Conservation (phyloP, 208 protist species). For the Leishmania tropica region DNA sequence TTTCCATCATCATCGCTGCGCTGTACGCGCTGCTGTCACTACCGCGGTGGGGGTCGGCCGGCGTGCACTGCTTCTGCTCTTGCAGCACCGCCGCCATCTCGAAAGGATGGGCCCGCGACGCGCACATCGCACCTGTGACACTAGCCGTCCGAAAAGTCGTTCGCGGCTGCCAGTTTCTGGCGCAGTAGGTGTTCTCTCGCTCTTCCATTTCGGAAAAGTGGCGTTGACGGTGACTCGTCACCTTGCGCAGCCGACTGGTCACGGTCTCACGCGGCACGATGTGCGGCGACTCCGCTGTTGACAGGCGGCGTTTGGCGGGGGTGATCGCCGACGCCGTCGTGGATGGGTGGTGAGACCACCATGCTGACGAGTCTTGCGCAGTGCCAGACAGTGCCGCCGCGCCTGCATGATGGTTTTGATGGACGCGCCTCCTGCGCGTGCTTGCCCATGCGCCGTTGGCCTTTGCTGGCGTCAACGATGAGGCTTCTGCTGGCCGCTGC, state of each 20-base stretch:
- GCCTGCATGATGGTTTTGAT: not conserved
- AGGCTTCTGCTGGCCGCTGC: not conserved
- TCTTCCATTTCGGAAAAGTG: slow-evolving; percentile 13
- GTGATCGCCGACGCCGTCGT: not conserved
- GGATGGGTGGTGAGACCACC: not conserved
- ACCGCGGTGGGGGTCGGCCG: not conserved
- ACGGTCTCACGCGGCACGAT: slow-evolving; percentile 6
- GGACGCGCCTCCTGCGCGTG: not conserved
- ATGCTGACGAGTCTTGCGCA: not conserved
- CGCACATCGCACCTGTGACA: not conserved
- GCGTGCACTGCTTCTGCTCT: not conserved
- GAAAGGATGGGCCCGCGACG: not conserved
- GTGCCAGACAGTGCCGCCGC: not conserved
- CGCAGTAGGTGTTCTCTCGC: slow-evolving; percentile 1
- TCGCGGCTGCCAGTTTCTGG: slow-evolving; percentile 5
- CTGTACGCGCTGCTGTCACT: not conserved
- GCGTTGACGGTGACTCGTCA: slow-evolving; percentile 18
- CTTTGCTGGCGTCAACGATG: not conserved
- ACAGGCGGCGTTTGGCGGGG: not conserved
- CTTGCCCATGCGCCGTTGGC: not conserved
- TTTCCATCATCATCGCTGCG: not conserved
- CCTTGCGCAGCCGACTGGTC: slow-evolving; percentile 19
- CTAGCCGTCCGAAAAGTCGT: not conserved
- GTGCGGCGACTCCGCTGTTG: slow-evolving; percentile 15
- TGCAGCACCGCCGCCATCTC: not conserved